A percentile compares a stretch with the other conserved stretches of the same genome.
phyloP scores from a whole-genome alignment of 192 early-diverging fungal genomes.

The Rhizoclosmatium sp. region DNA sequence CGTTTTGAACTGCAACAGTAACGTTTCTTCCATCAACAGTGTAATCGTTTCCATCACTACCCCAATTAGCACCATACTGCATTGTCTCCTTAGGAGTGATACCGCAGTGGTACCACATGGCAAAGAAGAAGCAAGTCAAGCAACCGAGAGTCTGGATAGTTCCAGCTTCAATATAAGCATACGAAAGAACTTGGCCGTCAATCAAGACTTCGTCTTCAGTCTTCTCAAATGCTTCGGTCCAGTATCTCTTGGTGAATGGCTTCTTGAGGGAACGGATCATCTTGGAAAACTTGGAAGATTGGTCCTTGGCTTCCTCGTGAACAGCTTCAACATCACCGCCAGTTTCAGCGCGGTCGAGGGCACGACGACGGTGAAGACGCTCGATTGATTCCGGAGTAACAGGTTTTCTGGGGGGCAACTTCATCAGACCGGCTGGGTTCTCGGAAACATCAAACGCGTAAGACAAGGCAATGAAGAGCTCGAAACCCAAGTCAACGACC shows the following conservation, averaged over 20 bases:
- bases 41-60: conserved; percentile 45
- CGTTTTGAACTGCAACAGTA: conserved; percentile 62
- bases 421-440: conserved; percentile 76
- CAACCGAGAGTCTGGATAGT: conserved; percentile 75
- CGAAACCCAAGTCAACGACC: conserved; percentile 93
- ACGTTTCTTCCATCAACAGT: conserved; percentile 5
- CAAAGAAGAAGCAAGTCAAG: conserved; percentile 78
- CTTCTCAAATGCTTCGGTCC: conserved; percentile 46
- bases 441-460: conserved; percentile 91
- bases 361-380: conserved; percentile 15
- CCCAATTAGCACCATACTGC: conserved; percentile 50
- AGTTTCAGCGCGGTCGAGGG: conserved; percentile 10
- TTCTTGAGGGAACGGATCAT: neutral
- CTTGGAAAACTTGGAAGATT: neutral
- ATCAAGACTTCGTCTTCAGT: conserved; percentile 82
- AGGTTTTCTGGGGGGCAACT: conserved; percentile 84
- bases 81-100: conserved; percentile 59
- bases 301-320: conserved; percentile 14
- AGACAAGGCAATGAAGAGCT: conserved; percentile 82
- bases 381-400: conserved; percentile 64
- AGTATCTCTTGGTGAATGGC: conserved; percentile 43
- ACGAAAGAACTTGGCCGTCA: conserved; percentile 82
- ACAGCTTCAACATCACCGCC: conserved; percentile 9
- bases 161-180: conserved; percentile 89
- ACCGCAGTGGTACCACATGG: conserved; percentile 72